These are phyloP conservation scores for Sindora glabra DNA, from an alignment of 306 rosid species.

Conservation along the genomic window DNA sequence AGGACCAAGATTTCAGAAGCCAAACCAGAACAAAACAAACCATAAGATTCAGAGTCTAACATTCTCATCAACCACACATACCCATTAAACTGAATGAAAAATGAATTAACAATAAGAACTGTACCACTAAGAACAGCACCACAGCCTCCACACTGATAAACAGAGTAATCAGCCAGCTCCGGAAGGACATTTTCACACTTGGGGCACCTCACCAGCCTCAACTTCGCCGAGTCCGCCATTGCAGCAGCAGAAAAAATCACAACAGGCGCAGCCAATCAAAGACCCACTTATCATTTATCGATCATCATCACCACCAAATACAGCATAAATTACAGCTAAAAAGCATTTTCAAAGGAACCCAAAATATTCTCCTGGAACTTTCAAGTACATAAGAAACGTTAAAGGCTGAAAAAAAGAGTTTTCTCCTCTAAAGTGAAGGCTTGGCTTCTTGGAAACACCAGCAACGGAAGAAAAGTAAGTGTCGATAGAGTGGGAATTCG, in stretches of 20 bases:
- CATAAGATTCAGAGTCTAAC: not conserved
- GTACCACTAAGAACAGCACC: slow-evolving; percentile 84
- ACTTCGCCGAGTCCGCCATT: slow-evolving; percentile 64
- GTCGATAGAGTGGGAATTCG: not conserved
- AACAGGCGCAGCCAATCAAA: slow-evolving; percentile 13
- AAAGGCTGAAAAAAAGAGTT: not conserved
- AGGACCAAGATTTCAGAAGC: not conserved
- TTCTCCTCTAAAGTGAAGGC: slow-evolving; percentile 24
- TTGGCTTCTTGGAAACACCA: slow-evolving; percentile 18
- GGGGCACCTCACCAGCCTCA: slow-evolving; percentile 81
- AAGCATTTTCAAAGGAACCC: not conserved
- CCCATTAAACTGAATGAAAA: not conserved
- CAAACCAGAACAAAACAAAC: not conserved
- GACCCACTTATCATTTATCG: too few species aligned
- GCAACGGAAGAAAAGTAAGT: slow-evolving; percentile 20
- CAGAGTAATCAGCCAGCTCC: slow-evolving; percentile 77
- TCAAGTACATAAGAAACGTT: not conserved
- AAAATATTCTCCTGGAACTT: not conserved
- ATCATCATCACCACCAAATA: slow-evolving; percentile 16
- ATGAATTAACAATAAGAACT: too few species aligned
- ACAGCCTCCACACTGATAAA: slow-evolving; percentile 93
- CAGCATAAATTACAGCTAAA: too few species aligned
- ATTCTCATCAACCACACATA: not conserved
- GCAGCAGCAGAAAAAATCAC: slow-evolving; percentile 8
- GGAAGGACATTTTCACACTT: slow-evolving; percentile 93